A percentile compares a stretch with the other conserved stretches of the same genome.
These are phyloP conservation scores for Gaeumannomyces sp. DNA, from an alignment of 2,329 filamentous ascomycete genomes.

Conservation along the genomic window DNA sequence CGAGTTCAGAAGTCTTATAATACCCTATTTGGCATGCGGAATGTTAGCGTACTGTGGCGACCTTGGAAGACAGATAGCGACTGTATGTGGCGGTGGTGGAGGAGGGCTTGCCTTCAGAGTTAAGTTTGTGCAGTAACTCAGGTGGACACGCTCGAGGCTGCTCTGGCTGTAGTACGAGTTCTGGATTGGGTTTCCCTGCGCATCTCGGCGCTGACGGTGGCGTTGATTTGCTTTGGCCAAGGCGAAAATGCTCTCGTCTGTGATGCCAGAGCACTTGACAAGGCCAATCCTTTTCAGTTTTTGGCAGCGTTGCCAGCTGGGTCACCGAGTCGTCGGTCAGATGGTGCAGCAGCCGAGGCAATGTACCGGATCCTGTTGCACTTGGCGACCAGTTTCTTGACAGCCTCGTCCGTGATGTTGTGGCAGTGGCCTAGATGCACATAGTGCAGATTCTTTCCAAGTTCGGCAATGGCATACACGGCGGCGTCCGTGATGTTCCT, in stretches of 20 bases:
- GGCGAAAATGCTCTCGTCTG: constrained; percentile 80
- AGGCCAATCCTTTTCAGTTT: constrained; percentile 90
- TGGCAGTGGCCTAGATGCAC: constrained; percentile 92
- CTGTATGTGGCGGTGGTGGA: too few species aligned
- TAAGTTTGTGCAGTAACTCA: constrained; percentile 88
- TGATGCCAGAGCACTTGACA: constrained; percentile 89
- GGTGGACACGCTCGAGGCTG: constrained; percentile 85
- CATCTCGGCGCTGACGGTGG: constrained; percentile 41
- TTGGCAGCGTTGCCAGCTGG: constrained; percentile 78
- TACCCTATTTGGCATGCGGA: constrained; percentile 54
- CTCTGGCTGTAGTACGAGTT: constrained; percentile 51
- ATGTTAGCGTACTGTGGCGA: background rate
- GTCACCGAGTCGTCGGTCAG: constrained; percentile 84
- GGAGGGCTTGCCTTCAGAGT: constrained; percentile 63
- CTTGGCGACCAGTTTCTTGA: constrained; percentile 72
- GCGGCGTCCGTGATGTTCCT: constrained; percentile 84
- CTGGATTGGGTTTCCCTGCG: constrained; percentile 38
- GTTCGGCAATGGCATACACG: constrained; percentile 76
- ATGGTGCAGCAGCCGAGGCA: constrained; percentile 86
- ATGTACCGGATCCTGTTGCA: constrained; percentile 98
- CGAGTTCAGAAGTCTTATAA: constrained; percentile 80
- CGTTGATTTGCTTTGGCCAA: constrained; percentile 65
- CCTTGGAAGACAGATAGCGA: background rate
- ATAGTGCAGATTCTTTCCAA: constrained; percentile 96
- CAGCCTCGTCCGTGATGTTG: constrained; percentile 83